A percentile compares a stretch with the other conserved stretches of the same genome.
Conservation (phyloP, 2,329 filamentous ascomycete genomes). For the Scedosporium apiospermum region DNA sequence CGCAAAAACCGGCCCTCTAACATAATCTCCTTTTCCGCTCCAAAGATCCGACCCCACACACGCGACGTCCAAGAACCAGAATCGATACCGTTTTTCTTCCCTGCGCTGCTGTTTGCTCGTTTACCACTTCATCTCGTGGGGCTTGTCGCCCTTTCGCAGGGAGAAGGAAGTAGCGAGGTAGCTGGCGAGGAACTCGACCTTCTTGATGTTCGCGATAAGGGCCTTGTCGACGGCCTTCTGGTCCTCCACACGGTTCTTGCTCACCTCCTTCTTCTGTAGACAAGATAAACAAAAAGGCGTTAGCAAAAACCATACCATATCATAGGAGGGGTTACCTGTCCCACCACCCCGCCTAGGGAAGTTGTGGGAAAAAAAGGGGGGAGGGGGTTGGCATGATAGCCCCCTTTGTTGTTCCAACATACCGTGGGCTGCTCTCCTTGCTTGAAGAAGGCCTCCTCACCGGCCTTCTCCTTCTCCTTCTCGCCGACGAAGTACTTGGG, state of each 20-base stretch:
- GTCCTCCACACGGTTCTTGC: constrained; percentile 85
- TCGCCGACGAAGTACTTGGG: constrained; percentile 94
- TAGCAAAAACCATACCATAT: constrained; percentile 17
- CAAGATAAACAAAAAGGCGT: constrained; percentile 16
- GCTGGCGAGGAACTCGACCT: constrained; percentile 85
- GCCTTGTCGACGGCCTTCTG: constrained; percentile 99
- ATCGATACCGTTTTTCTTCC: constrained; percentile 6
- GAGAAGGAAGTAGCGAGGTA: constrained; percentile 96
- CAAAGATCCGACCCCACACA: constrained; percentile 9
- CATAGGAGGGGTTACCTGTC: not conserved
- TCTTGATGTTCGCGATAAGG: constrained; percentile 92
- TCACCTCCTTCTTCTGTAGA: constrained; percentile 89
- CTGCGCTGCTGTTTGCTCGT: constrained; percentile 16
- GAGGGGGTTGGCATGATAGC: not conserved
- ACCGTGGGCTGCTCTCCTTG: constrained; percentile 97
- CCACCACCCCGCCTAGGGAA: not conserved
- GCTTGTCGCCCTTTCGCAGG: constrained; percentile 98
- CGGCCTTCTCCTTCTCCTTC: constrained; percentile 89
- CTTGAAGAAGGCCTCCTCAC: constrained; percentile 99
- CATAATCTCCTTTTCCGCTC: constrained; percentile 32
- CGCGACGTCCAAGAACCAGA: constrained; percentile 2
- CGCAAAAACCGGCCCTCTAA: constrained; percentile 31
- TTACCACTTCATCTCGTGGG: constrained; percentile 99
- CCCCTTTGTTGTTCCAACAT: constrained; percentile 25
- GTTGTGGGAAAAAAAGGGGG: not conserved